Percentiles rank a stretch among this genome's conserved stretches.
Conservation (phyloP, 1,139 yeast genomes). For the Nakaseomyces kungkrabaensis region DNA sequence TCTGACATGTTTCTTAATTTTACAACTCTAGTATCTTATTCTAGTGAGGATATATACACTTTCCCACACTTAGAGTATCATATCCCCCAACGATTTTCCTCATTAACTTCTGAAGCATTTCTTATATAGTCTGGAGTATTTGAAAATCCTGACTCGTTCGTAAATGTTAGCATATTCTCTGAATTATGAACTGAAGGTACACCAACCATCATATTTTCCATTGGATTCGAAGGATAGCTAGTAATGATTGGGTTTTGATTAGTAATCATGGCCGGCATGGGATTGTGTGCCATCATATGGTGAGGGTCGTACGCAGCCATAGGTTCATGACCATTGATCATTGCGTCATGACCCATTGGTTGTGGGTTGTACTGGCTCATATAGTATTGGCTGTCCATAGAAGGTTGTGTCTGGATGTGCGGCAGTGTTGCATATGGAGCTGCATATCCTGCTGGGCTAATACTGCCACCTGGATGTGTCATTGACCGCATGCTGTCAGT, state of each 20-base stretch:
- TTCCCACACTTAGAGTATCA: background rate
- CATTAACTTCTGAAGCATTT: slow-evolving; percentile 12
- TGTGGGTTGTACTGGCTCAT: background rate
- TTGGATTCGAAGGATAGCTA: background rate
- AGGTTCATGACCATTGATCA: background rate
- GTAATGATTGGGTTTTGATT: background rate
- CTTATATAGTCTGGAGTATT: slow-evolving; percentile 13
- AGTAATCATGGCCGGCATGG: background rate
- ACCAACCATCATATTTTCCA: background rate
- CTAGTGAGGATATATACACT: no score
- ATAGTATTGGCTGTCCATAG: background rate
- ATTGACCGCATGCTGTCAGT: background rate
- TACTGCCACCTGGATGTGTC: background rate
- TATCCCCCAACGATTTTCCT: slow-evolving; percentile 12
- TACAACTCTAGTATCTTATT: background rate
- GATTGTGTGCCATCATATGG: background rate
- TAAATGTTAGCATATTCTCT: slow-evolving; percentile 8
- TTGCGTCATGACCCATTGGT: background rate
- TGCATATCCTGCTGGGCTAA: background rate
- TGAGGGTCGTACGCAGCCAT: background rate
- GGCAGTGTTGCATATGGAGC: slow-evolving; percentile 1
- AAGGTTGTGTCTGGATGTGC: background rate
- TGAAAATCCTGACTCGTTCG: slow-evolving; percentile 11
- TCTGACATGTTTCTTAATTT: background rate
- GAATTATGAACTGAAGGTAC: background rate